Base-by-base conservation (phyloP, 2,329 filamentous ascomycete genomes). In the Blastomyces gilchristii region DNA sequence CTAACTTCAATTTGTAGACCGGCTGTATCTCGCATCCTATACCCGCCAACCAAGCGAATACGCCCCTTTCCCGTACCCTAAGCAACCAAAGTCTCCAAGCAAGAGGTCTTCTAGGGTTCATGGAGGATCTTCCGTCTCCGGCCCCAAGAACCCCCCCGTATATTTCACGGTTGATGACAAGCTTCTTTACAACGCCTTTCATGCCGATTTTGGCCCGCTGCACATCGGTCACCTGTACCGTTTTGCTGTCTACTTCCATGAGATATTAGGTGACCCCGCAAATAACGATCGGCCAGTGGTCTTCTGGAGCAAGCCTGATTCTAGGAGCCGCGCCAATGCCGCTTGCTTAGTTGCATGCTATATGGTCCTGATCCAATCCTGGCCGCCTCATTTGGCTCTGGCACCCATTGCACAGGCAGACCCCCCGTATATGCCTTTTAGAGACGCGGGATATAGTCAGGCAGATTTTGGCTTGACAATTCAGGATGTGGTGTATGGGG, bases 281-380 rank as follows among this genome's bases (percentile, higher is more conserved):
- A 97, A 96, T 77, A 89, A 92, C 78, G 87, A 91, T 67, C 84
- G 91, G 58, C 88, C 91, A 1, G 91, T 99, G 63, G 93, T 97
- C 9, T 97, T 99, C 77, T 99, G 91, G 88, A 97, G 92, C 77
- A 87, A 87, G 69, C 88, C 92, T 5, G 92, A 99, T 77, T 87
- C 93, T 41, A 87, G 91, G 73, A 97, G 92, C 89, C 84, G 74
- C 60, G 94, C 73, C 68, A 99, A 99, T 77, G 91, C 94, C 58
- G 91, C 94, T 37, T 97, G 92, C 74, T 84, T 99, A 72, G 85
- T 99, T 56, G 93, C 94, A 62, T 96, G 91, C 80, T 99, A 99
- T 79, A 97, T 99, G 92, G 92, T 99, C 53, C 80, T 99, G 67
- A 96, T 99, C 70, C 94, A 99, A 78, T 90, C 90, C 52, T 99